Evolutionary conservation across 345 rosid genomes (phyloP), one percentile per base, ranked within the genome.

Genomic region (Eucalyptus tenuipes): DNA sequence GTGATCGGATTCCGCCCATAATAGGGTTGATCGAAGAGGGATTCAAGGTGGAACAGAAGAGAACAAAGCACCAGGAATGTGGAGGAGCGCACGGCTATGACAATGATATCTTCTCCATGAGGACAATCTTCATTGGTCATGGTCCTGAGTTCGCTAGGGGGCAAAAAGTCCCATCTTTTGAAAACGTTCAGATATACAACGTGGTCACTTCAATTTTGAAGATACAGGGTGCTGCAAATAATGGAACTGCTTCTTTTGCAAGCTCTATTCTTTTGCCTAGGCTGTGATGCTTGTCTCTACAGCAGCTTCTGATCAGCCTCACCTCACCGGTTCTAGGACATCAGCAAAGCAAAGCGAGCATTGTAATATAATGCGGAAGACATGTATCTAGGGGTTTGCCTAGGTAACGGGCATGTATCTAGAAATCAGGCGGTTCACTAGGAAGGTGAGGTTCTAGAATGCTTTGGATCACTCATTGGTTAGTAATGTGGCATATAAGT

Each of bases 81-180:
- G 98, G 98, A 52, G 99, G 99, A 88, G 93, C 96, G 18, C 99
- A 97, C 37, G 99, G 99, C 13, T 97, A 97, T 91, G 99, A 97
- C 89, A 96, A 96, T 89, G 95, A 95, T 5, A 24, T 96, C 90
- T 97, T 97, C 93, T 97, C 99, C 22, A 97, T 97, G 99, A 96
- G 99, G 89, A 92, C 96, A 55, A 95, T 97, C 90, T 97, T 97
- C 89, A 94, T 97, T 25, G 99, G 97, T 82, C 98, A 97, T 10
- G 99, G 98, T 89, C 99, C 99, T 86, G 93, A 92, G 93, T 97
- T 97, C 87, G 91, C 93, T 2, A 89, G 94, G 75, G 98, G 99
- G 24, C 90, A 79, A 92, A 96, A 97, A 94, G 98, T 97, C 85
- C 95, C 98, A 17, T 96, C 99, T 88, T 96, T 97, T 89, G 98